Evolutionary conservation across 257 asterid genomes (phyloP).

Genomic region (Buddleja alternifolia): DNA sequence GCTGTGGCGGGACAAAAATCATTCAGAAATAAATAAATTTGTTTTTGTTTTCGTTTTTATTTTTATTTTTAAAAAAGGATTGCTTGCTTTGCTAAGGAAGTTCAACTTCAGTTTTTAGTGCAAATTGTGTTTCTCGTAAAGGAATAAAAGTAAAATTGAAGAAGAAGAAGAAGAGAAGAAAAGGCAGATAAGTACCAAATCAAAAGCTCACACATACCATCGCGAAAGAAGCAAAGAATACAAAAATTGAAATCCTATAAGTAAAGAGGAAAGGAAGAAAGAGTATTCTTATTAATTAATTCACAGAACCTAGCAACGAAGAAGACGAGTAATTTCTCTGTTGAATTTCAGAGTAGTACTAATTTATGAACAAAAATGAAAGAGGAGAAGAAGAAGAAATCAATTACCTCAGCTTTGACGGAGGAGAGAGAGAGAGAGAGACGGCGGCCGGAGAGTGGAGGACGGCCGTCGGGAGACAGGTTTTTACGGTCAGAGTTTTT

Average conservation of each 20-base stretch:
- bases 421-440: background rate
- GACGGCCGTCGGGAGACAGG: conserved; percentile 22
- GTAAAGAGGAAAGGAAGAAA: background rate
- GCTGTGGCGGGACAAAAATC: conserved; percentile 4
- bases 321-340: no score
- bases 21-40: background rate
- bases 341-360: no score
- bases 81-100: background rate
- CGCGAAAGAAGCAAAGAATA: conserved; percentile 13
- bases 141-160: no score
- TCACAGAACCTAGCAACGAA: background rate
- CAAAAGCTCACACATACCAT: conserved; percentile 20
- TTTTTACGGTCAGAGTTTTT: conserved; percentile 19
- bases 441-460: conserved; percentile 24
- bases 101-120: background rate
- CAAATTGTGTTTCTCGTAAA: no score
- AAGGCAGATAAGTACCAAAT: no score
- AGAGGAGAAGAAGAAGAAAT: background rate
- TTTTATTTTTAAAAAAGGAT: no score
- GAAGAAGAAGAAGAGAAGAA: conserved; percentile 6
- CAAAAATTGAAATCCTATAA: background rate
- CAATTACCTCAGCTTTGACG: conserved; percentile 25
- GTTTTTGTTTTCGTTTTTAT: no score
- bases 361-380: conserved; percentile 3
- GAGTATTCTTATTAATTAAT: background rate